These are phyloP conservation scores for Coniosporium apollinis DNA, from an alignment of 495 filamentous ascomycete genomes.

Conservation along the genomic window DNA sequence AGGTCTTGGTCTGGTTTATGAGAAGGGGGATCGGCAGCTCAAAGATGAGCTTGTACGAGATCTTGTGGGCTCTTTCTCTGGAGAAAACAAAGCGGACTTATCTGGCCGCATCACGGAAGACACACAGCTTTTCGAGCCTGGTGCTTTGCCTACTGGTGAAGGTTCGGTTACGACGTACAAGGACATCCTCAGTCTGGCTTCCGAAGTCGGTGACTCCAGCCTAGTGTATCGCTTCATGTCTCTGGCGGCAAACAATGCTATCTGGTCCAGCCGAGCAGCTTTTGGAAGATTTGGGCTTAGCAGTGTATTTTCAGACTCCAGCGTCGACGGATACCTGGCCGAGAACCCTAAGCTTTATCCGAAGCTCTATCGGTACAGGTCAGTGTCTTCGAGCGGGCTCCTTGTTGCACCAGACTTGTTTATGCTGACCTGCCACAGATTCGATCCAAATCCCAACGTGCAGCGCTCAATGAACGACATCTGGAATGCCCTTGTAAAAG, in stretches of 20 bases:
- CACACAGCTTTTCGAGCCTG: slow-evolving; percentile 88
- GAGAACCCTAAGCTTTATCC: slow-evolving; percentile 85
- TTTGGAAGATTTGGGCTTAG: slow-evolving; percentile 89
- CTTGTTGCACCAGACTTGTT: too few species aligned
- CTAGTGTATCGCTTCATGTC: slow-evolving; percentile 97
- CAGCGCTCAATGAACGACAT: slow-evolving; percentile 93
- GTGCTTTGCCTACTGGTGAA: slow-evolving; percentile 77
- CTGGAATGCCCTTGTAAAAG: slow-evolving; percentile 83
- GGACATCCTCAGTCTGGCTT: slow-evolving; percentile 81
- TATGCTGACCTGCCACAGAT: too few species aligned
- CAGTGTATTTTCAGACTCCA: slow-evolving; percentile 75
- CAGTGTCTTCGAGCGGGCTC: too few species aligned
- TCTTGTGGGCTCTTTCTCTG: slow-evolving; percentile 75
- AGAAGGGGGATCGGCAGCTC: slow-evolving; percentile 65
- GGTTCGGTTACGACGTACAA: slow-evolving; percentile 85
- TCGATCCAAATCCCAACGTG: slow-evolving; percentile 86
- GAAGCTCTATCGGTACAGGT: slow-evolving; percentile 80
- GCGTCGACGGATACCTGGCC: slow-evolving; percentile 49
- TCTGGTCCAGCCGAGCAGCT: slow-evolving; percentile 87
- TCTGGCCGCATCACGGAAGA: slow-evolving; percentile 65
- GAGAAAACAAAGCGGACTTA: slow-evolving; percentile 46
- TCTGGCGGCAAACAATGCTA: slow-evolving; percentile 78
- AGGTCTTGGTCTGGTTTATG: slow-evolving; percentile 78
- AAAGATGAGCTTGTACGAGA: slow-evolving; percentile 73
- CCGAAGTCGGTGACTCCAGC: slow-evolving; percentile 86